Conservation (phyloP, 768 basidiomycete species). For the Favolaschia claudopus region DNA sequence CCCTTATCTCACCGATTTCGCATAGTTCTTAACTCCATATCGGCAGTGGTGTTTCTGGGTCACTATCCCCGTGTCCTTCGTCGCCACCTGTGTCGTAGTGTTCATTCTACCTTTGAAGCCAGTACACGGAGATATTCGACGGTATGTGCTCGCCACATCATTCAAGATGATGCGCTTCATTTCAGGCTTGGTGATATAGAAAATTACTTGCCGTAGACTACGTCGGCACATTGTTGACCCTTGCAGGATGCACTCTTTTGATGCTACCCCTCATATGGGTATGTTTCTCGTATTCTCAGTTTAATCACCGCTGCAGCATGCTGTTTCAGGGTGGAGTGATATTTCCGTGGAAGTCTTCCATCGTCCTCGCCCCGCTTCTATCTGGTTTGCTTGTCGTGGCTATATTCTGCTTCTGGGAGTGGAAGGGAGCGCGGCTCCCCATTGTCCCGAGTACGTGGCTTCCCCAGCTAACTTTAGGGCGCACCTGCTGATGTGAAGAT, state of each 20-base stretch:
- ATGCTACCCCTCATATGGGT: constrained; percentile 81
- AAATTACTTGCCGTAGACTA: constrained; percentile 76
- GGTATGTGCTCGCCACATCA: constrained; percentile 36
- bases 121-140: constrained; percentile 65
- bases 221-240: constrained; percentile 62
- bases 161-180: too few species aligned
- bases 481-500: not conserved
- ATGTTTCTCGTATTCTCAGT: constrained; percentile 22
- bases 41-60: constrained; percentile 80
- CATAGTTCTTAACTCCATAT: not conserved
- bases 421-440: constrained; percentile 72
- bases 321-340: constrained; percentile 67
- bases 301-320: not conserved
- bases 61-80: constrained; percentile 64
- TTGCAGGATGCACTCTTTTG: constrained; percentile 66
- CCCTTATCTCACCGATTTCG: not conserved
- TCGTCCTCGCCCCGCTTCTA: constrained; percentile 66
- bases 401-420: constrained; percentile 77
- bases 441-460: constrained; percentile 69
- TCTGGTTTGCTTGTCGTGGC: constrained; percentile 60
- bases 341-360: constrained; percentile 74
- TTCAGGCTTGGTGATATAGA: constrained; percentile 33
- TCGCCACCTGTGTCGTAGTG: constrained; percentile 61
- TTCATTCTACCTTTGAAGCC: constrained; percentile 75
- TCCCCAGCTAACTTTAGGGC: not conserved